Conservation (phyloP, 2,329 filamentous ascomycete species). For the Aspergillus spinulosporus region DNA sequence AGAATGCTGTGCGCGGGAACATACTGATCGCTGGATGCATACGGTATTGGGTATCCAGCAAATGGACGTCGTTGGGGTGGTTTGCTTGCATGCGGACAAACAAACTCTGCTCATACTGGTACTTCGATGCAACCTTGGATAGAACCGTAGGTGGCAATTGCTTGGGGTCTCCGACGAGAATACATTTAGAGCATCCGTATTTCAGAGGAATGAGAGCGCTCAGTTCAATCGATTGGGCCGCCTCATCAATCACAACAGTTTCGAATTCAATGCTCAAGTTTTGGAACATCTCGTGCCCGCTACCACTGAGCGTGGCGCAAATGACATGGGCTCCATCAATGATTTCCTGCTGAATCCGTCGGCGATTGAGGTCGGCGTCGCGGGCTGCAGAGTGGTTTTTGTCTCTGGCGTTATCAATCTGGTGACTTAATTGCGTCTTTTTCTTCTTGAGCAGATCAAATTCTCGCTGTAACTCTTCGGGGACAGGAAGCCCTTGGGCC, state of each 20-base stretch:
- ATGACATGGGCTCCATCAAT: conserved; percentile 88
- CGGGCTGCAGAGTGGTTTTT: conserved; percentile 77
- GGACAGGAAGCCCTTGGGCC: conserved; percentile 48
- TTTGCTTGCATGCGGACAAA: conserved; percentile 98
- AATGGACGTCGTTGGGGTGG: conserved; percentile 80
- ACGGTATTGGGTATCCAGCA: conserved; percentile 96
- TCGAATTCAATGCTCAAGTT: conserved; percentile 94
- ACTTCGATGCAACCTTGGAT: conserved; percentile 86
- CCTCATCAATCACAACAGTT: conserved; percentile 97
- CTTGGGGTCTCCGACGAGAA: conserved; percentile 96
- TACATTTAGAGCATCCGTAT: conserved; percentile 94
- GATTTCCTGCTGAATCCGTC: conserved; percentile 84
- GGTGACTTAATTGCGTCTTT: conserved; percentile 72
- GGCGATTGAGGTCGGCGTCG: conserved; percentile 81
- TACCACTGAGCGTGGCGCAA: conserved; percentile 91
- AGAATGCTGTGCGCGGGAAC: conserved; percentile 90
- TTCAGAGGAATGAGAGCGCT: conserved; percentile 95
- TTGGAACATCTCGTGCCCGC: conserved; percentile 96
- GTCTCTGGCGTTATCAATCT: conserved; percentile 85
- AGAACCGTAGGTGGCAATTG: conserved; percentile 94
- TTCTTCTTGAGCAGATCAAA: conserved; percentile 76
- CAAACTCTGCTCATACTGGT: conserved; percentile 95
- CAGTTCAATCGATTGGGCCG: conserved; percentile 95
- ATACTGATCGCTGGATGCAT: conserved; percentile 97
- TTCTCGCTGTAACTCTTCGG: conserved; percentile 65